Conservation (phyloP, 2,329 filamentous ascomycete species). For the Colletotrichum camelliae region DNA sequence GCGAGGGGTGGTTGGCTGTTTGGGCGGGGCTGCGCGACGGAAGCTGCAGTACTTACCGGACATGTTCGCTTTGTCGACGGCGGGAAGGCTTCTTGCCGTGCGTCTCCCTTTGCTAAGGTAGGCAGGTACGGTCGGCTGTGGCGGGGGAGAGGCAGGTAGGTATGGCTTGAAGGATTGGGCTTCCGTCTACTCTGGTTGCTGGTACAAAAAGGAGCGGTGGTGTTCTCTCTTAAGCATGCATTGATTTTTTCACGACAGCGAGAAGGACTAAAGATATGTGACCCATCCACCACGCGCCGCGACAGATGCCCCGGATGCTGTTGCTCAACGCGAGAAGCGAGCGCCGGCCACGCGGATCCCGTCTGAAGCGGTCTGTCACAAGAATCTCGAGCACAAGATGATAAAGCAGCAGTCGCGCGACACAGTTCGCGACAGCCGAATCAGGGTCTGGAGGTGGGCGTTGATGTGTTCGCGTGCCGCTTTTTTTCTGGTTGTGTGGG, state of each 20-base stretch:
- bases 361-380: conserved; percentile 2
- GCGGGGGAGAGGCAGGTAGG: neutral
- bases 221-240: conserved; percentile 20
- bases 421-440: neutral
- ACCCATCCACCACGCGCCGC: conserved; percentile 19
- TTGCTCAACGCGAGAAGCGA: neutral
- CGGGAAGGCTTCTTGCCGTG: neutral
- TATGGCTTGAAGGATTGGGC: neutral
- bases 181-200: neutral
- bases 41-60: conserved; percentile 19
- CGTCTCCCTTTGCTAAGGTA: conserved; percentile 3
- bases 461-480: conserved; percentile 9
- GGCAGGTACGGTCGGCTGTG: neutral
- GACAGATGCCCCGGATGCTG: neutral
- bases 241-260: conserved; percentile 19
- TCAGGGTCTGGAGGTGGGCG: neutral
- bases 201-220: neutral
- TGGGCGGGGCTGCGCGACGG: neutral
- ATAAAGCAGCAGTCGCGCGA: neutral
- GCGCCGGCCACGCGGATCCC: neutral
- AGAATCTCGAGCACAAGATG: neutral
- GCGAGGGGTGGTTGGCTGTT: neutral
- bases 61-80: neutral
- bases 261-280: conserved; percentile 20
- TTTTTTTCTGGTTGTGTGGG: conserved; percentile 8